A percentile compares a stretch with the other conserved stretches of the same genome.
These are phyloP conservation scores for Paracoccidioides brasiliensis DNA, from an alignment of 2,329 filamentous ascomycete species.

Conservation along the genomic window DNA sequence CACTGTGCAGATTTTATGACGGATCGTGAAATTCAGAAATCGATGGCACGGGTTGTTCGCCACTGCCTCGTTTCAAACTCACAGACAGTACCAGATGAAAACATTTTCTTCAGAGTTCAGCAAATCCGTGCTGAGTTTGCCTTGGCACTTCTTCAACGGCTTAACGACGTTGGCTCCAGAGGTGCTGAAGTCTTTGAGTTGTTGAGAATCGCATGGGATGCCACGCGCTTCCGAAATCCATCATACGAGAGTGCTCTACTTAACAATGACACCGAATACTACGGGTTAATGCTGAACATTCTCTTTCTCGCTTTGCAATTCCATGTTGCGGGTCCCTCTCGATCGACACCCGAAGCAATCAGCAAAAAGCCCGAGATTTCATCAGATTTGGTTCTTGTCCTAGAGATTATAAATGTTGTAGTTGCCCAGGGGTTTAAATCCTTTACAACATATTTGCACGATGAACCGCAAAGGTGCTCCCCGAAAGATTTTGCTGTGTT, in stretches of 20 bases:
- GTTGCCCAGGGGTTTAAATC: conserved; percentile 73
- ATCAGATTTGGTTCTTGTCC: conserved; percentile 44
- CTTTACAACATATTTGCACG: conserved; percentile 69
- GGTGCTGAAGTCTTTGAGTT: conserved; percentile 41
- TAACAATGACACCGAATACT: conserved; percentile 52
- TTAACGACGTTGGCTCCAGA: conserved; percentile 46
- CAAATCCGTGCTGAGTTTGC: conserved; percentile 67
- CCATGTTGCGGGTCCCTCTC: conserved; percentile 26
- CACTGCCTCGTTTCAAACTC: conserved; percentile 71
- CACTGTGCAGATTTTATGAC: conserved; percentile 52
- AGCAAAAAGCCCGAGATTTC: conserved; percentile 26
- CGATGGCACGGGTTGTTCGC: conserved; percentile 60
- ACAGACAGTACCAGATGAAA: conserved; percentile 56
- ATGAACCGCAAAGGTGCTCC: conserved; percentile 49
- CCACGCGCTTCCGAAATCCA: conserved; percentile 40
- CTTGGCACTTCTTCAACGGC: conserved; percentile 66
- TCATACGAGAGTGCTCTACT: conserved; percentile 49
- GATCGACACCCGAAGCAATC: conserved; percentile 22
- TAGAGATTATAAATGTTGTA: conserved; percentile 68
- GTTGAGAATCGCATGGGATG: conserved; percentile 47
- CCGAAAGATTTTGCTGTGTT: conserved; percentile 77
- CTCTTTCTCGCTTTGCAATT: conserved; percentile 67
- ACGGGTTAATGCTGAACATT: conserved; percentile 69
- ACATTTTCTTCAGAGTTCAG: conserved; percentile 67
- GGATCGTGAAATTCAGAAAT: conserved; percentile 46